These are phyloP conservation scores for Quercus lobata DNA, from an alignment of 331 rosid species.

Conservation along the genomic window DNA sequence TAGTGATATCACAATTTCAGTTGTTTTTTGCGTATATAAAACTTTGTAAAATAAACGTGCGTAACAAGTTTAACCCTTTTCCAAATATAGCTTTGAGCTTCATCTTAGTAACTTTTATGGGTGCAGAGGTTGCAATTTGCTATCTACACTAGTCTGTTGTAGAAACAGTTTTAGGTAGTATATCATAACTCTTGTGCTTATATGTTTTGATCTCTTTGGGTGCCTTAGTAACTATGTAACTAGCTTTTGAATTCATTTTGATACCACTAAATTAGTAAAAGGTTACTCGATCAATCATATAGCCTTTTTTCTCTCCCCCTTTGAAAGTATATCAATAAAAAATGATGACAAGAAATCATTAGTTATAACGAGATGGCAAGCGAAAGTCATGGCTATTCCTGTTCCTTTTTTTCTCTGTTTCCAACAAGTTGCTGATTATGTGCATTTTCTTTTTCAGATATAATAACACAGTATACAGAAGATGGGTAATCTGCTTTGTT, in stretches of 20 bases:
- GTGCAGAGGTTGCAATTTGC: not conserved
- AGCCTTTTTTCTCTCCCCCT: too few relatives aligned
- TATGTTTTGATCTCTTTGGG: not conserved
- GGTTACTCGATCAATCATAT: too few relatives aligned
- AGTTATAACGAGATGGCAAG: too few relatives aligned
- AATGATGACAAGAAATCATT: too few relatives aligned
- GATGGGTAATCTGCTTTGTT: constrained; percentile 73
- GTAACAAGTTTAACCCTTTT: too few relatives aligned
- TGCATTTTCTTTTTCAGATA: not conserved
- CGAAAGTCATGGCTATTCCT: too few relatives aligned
- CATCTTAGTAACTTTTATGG: not conserved
- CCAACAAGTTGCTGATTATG: not conserved
- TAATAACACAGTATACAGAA: constrained; percentile 1
- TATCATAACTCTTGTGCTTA: not conserved
- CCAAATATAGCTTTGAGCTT: not conserved
- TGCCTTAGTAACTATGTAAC: not conserved
- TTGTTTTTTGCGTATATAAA: too few relatives aligned
- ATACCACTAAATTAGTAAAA: too few relatives aligned
- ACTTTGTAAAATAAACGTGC: too few relatives aligned
- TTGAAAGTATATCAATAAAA: too few relatives aligned
- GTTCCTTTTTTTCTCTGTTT: not conserved
- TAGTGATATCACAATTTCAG: too few relatives aligned
- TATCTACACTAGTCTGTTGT: not conserved
- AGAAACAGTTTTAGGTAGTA: not conserved
- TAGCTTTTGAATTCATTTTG: not conserved